Conservation (phyloP, 2,329 filamentous ascomycete genomes). For the Tolypocladium tropicale region DNA sequence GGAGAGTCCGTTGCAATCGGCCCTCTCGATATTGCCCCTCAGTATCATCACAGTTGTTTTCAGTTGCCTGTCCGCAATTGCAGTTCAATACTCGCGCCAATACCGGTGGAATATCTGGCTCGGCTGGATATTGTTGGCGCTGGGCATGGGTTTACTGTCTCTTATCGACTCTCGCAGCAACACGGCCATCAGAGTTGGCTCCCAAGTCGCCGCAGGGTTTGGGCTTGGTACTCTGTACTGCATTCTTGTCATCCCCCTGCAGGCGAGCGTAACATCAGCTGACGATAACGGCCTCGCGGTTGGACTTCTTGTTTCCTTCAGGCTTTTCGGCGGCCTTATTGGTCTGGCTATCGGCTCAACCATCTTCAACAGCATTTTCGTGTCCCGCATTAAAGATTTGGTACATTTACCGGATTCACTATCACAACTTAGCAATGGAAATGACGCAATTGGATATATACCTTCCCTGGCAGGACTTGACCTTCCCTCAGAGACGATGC, state of each 20-base stretch:
- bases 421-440: too few relatives aligned
- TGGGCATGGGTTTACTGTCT: constrained; percentile 4
- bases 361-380: constrained; percentile 4
- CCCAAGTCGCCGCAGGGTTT: constrained; percentile 16
- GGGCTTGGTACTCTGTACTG: constrained; percentile 11
- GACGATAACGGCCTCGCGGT: constrained; percentile 24
- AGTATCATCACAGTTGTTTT: too few relatives aligned
- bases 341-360: constrained; percentile 20
- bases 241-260: constrained; percentile 17
- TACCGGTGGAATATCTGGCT: too few relatives aligned
- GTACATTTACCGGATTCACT: too few relatives aligned
- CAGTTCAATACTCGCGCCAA: too few relatives aligned
- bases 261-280: constrained; percentile 19
- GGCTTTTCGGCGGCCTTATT: constrained; percentile 25
- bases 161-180: constrained; percentile 5
- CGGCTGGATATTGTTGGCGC: too few relatives aligned
- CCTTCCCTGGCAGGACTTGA: too few relatives aligned
- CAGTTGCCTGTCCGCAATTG: too few relatives aligned
- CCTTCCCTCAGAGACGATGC: too few relatives aligned
- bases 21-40: not conserved
- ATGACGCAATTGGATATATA: too few relatives aligned
- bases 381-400: too few relatives aligned
- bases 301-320: constrained; percentile 21
- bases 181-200: constrained; percentile 6
- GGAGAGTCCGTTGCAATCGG: constrained; percentile 15